These are phyloP conservation scores for Vitis amurensis DNA, from an alignment of 164 flowering plant genomes.

Conservation along the genomic window DNA sequence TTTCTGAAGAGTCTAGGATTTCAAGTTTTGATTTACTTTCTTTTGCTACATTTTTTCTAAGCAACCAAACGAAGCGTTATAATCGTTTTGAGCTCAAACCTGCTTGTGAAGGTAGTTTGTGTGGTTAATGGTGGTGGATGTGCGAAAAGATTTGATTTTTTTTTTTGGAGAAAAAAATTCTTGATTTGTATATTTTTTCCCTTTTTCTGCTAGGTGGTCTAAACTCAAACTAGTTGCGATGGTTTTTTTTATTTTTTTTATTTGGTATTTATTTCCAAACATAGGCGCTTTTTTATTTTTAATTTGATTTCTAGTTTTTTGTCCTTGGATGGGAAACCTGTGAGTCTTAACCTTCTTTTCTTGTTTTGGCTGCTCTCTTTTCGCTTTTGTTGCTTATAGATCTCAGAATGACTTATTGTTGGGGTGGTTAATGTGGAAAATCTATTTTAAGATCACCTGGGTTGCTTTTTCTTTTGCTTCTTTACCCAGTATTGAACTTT, in stretches of 20 bases:
- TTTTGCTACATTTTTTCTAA: background rate
- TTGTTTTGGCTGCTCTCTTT: background rate
- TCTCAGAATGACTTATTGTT: conserved; percentile 6
- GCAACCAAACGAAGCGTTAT: background rate
- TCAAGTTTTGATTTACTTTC: background rate
- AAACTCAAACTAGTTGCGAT: background rate
- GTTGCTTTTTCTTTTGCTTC: conserved; percentile 13
- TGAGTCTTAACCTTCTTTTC: conserved; percentile 7
- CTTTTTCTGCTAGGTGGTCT: background rate
- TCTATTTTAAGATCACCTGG: conserved; percentile 21
- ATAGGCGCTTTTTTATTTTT: background rate
- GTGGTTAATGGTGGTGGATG: background rate
- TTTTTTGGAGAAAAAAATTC: background rate
- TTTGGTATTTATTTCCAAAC: background rate
- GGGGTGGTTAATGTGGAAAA: conserved; percentile 17
- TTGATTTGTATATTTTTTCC: no score
- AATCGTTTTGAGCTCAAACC: no score
- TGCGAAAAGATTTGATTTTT: background rate
- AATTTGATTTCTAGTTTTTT: background rate
- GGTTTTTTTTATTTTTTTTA: background rate
- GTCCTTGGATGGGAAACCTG: background rate
- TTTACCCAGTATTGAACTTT: conserved; percentile 23
- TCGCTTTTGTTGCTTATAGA: conserved; percentile 13
- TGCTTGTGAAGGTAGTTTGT: background rate
- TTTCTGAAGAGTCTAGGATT: background rate